These are phyloP conservation scores for Cladosporium sp. DNA, from an alignment of 2,329 filamentous ascomycete species.

Conservation along the genomic window DNA sequence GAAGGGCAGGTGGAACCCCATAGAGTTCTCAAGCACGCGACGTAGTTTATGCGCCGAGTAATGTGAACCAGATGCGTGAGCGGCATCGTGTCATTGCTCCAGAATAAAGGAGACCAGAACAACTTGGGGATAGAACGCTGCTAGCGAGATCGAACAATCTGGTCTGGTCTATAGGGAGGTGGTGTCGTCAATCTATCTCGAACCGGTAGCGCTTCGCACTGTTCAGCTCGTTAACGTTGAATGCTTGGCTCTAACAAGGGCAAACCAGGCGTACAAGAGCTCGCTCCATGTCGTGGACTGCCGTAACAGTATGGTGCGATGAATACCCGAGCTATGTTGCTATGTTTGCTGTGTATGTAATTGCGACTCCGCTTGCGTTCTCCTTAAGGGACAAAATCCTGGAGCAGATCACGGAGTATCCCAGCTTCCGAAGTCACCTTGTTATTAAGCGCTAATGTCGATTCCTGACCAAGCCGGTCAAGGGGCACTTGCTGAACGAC, in stretches of 20 bases:
- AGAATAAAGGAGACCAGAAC: not conserved
- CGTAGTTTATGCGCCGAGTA: not conserved
- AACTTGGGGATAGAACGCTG: not conserved
- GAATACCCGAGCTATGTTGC: not conserved
- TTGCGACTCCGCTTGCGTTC: not conserved
- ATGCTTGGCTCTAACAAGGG: slow-evolving; percentile 12
- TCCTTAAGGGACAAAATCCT: not conserved
- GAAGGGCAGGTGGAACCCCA: not conserved
- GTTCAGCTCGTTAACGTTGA: not conserved
- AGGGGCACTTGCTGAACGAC: not conserved
- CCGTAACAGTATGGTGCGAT: not conserved
- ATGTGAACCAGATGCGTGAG: not conserved
- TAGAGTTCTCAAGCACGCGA: not conserved
- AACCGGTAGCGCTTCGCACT: slow-evolving; percentile 6
- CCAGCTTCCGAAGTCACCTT: not conserved
- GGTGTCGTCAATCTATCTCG: not conserved
- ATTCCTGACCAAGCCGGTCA: not conserved
- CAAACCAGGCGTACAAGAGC: not conserved
- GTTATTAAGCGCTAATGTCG: not conserved
- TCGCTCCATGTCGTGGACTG: not conserved
- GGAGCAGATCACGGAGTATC: not conserved
- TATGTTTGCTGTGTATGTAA: not conserved
- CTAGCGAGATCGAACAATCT: not conserved
- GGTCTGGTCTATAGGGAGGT: not conserved
- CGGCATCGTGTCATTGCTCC: not conserved